Percentiles rank a stretch among this genome's conserved stretches.
These are phyloP conservation scores for Lipomyces sp. DNA, from an alignment of 805 yeast genomes.

Conservation along the genomic window DNA sequence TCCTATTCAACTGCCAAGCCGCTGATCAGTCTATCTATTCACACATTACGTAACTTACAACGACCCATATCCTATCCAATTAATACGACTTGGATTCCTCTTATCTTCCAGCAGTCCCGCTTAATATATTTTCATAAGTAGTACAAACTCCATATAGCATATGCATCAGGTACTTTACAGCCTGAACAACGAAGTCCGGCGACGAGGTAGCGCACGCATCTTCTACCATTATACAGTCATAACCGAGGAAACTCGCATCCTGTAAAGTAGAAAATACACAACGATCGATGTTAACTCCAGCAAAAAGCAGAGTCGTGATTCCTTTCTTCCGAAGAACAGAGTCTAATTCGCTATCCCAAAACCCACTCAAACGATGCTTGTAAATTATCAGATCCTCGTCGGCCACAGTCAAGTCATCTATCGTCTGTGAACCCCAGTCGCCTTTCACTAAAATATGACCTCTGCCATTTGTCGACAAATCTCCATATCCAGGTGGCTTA, in stretches of 20 bases:
- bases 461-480: slow-evolving; percentile 20
- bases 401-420: slow-evolving; percentile 27
- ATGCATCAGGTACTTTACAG: slow-evolving; percentile 26
- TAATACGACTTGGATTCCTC: neutral
- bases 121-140: slow-evolving; percentile 13
- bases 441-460: slow-evolving; percentile 31
- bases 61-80: no score
- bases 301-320: slow-evolving; percentile 27
- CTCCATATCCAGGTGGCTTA: slow-evolving; percentile 32
- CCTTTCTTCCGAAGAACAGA: slow-evolving; percentile 24
- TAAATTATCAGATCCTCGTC: slow-evolving; percentile 23
- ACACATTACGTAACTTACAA: no score
- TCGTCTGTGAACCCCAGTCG: slow-evolving; percentile 29
- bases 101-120: neutral
- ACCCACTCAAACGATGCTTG: slow-evolving; percentile 34
- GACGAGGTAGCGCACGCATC: slow-evolving; percentile 36
- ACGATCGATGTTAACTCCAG: slow-evolving; percentile 35
- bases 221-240: slow-evolving; percentile 34
- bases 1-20: no score
- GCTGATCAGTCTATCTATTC: no score
- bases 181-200: slow-evolving; percentile 30
- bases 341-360: slow-evolving; percentile 34
- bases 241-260: slow-evolving; percentile 33
- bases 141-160: slow-evolving; percentile 30
- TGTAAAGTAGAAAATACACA: slow-evolving; percentile 35